These are phyloP conservation scores for Talaromyces borbonicus DNA, from an alignment of 495 filamentous ascomycete genomes.

Conservation along the genomic window DNA sequence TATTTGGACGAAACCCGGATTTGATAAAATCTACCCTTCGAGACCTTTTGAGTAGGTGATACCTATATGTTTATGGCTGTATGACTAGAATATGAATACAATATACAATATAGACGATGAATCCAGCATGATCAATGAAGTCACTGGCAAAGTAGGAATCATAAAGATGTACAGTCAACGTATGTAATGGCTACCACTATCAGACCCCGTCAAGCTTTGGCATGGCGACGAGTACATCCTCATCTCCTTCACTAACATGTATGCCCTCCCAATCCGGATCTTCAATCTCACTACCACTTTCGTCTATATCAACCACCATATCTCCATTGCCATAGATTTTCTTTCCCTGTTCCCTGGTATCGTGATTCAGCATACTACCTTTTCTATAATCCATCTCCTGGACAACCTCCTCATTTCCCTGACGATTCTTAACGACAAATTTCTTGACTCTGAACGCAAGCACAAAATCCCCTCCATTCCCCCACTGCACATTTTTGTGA, in stretches of 20 bases:
- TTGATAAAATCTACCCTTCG: constrained; percentile 1
- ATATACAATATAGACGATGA: no score
- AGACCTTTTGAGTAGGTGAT: constrained; percentile 1
- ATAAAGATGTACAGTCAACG: no score
- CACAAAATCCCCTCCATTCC: background rate
- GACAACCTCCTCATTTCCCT: background rate
- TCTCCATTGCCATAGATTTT: no score
- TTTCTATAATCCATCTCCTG: background rate
- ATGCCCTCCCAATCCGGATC: background rate
- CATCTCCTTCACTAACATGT: background rate
- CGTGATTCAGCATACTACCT: background rate
- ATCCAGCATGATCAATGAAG: no score
- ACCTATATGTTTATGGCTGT: background rate
- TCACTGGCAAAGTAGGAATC: no score
- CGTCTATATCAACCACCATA: background rate
- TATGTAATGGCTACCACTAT: no score
- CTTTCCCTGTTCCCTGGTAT: background rate
- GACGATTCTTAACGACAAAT: background rate
- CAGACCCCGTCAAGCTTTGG: background rate
- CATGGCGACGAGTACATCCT: background rate
- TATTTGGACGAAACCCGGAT: background rate
- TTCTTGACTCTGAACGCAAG: background rate
- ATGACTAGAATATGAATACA: no score
- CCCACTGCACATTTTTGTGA: background rate
- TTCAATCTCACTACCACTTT: background rate